phyloP scores from a whole-genome alignment of 495 filamentous ascomycete species.

The Penicillium argentinense region DNA sequence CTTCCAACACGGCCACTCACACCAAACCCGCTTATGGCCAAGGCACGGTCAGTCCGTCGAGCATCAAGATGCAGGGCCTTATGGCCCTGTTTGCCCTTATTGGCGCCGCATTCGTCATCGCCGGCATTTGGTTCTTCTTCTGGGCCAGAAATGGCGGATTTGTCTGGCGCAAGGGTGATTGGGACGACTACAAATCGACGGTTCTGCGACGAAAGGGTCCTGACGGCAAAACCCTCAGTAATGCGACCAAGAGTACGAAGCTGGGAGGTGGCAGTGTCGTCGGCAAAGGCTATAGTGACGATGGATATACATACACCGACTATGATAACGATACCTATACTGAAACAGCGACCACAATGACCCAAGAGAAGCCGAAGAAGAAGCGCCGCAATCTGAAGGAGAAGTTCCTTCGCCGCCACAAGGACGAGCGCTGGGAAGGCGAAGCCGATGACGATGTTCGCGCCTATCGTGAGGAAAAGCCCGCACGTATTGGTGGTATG shows the following conservation, averaged over 20 bases:
- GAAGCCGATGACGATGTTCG: constrained; percentile 70
- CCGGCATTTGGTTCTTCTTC: constrained; percentile 95
- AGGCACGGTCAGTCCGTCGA: constrained; percentile 60
- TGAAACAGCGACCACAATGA: constrained; percentile 35
- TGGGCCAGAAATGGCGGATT: constrained; percentile 96
- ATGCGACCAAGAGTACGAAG: constrained; percentile 76
- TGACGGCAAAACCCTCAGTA: constrained; percentile 76
- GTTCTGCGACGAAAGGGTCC: constrained; percentile 90
- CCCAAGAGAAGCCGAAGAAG: constrained; percentile 44
- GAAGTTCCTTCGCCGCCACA: constrained; percentile 38
- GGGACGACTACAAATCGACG: constrained; percentile 98
- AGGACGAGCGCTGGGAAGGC: constrained; percentile 53
- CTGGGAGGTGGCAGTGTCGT: constrained; percentile 78
- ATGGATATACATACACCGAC: constrained; percentile 52
- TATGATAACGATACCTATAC: constrained; percentile 27
- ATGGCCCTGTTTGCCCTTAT: constrained; percentile 85
- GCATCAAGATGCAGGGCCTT: constrained; percentile 81
- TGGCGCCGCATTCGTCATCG: constrained; percentile 73
- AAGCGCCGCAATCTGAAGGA: constrained; percentile 37
- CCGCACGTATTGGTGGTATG: constrained; percentile 81
- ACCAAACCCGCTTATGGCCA: constrained; percentile 33
- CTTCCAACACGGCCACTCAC: constrained; percentile 18
- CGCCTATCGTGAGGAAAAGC: constrained; percentile 78
- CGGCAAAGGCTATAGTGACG: constrained; percentile 60
- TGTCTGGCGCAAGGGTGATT: constrained; percentile 77